A percentile compares a stretch with the other conserved stretches of the same genome.
These are phyloP conservation scores for Penicillium bialowiezense DNA, from an alignment of 495 filamentous ascomycete species.

Conservation along the genomic window DNA sequence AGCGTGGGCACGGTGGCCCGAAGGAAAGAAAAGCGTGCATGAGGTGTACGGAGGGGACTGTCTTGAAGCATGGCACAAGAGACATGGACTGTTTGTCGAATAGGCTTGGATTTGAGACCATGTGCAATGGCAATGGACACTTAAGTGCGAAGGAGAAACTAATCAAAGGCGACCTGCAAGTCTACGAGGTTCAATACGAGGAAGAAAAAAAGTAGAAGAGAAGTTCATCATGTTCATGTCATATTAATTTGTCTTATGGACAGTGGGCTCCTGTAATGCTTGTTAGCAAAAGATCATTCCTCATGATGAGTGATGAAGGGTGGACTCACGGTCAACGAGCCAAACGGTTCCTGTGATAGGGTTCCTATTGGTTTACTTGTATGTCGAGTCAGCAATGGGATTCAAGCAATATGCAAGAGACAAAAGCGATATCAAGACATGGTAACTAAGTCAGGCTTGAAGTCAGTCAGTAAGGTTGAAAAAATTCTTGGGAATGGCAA, in stretches of 20 bases:
- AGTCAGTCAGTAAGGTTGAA: conserved; percentile 38
- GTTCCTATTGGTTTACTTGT: conserved; percentile 25
- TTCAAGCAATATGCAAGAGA: conserved; percentile 26
- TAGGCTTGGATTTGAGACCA: conserved; percentile 5
- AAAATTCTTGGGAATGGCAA: not conserved
- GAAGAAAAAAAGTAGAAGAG: too few relatives aligned
- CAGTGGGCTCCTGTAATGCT: conserved; percentile 11
- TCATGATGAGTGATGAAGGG: conserved; percentile 15
- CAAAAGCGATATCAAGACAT: conserved; percentile 28
- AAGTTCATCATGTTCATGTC: too few relatives aligned
- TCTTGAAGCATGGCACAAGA: conserved; percentile 54
- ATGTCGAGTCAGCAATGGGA: conserved; percentile 29
- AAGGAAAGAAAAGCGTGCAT: conserved; percentile 48
- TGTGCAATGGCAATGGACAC: too few relatives aligned
- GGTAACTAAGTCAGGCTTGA: conserved; percentile 48
- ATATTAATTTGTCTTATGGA: too few relatives aligned
- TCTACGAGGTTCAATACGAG: too few relatives aligned
- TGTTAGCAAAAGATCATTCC: conserved; percentile 20
- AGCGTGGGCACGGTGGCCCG: conserved; percentile 49
- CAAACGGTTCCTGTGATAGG: not conserved
- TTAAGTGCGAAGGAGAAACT: too few relatives aligned
- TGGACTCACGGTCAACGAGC: conserved; percentile 25
- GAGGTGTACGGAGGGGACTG: conserved; percentile 41
- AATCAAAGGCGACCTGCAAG: too few relatives aligned
- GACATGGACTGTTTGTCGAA: conserved; percentile 35